Conservation (phyloP, 805 yeast species). For the Sugiyamaella floridensis region DNA sequence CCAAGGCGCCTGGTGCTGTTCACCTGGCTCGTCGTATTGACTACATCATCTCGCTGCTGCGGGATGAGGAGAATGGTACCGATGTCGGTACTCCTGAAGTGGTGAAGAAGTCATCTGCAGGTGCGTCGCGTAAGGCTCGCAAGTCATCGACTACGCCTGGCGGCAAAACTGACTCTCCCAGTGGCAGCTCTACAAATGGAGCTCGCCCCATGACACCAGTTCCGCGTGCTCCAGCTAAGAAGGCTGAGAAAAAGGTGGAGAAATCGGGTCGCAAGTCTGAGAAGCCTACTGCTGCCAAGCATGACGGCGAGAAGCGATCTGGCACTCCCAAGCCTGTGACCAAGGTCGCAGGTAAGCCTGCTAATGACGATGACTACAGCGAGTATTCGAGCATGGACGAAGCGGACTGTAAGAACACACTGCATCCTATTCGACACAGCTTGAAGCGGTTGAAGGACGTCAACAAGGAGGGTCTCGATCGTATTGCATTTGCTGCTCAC, state of each 20-base stretch:
- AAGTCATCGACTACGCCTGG: not conserved
- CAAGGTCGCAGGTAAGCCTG: not conserved
- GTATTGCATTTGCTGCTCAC: conserved; percentile 69
- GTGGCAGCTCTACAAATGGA: not conserved
- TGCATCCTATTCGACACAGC: conserved; percentile 63
- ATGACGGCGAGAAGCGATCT: not conserved
- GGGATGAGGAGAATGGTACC: conserved; percentile 38
- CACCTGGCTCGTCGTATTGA: conserved; percentile 90
- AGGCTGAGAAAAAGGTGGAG: conserved; percentile 1
- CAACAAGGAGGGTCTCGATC: conserved; percentile 54
- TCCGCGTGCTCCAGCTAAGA: not conserved
- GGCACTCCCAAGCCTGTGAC: not conserved
- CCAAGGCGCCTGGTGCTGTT: conserved; percentile 84
- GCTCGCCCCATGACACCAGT: not conserved
- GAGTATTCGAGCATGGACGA: conserved; percentile 81
- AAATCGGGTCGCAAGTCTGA: not conserved
- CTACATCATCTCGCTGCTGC: conserved; percentile 64
- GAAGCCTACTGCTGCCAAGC: not conserved
- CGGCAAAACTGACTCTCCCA: conserved; percentile 1
- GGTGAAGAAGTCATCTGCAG: not conserved
- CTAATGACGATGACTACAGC: conserved; percentile 27
- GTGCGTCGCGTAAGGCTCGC: not conserved
- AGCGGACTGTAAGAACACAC: conserved; percentile 48
- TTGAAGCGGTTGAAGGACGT: conserved; percentile 64
- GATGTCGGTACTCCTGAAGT: not conserved